Evolutionary conservation across 306 rosid species (phyloP).

Genomic region (Purshia tridentata): DNA sequence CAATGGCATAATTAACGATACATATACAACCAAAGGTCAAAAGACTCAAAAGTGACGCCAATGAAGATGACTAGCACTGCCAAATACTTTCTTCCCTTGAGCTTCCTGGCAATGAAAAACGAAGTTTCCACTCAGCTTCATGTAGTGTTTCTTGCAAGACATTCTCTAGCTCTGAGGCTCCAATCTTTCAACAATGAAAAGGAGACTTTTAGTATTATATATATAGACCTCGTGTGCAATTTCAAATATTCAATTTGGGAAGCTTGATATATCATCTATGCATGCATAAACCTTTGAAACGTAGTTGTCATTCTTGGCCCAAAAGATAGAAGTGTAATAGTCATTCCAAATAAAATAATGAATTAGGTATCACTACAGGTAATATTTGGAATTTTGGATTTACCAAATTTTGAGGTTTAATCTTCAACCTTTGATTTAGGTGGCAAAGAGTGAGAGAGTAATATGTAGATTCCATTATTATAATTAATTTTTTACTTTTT

Average conservation of each 20-base stretch:
- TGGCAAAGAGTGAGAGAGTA: no score
- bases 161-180: constrained; percentile 26
- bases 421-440: background rate
- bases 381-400: background rate
- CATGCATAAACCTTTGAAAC: background rate
- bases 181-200: constrained; percentile 18
- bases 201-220: background rate
- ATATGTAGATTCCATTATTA: no score
- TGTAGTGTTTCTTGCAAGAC: constrained; percentile 16
- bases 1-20: background rate
- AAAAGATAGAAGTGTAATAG: background rate
- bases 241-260: background rate
- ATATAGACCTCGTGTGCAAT: background rate
- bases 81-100: background rate
- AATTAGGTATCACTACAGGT: background rate
- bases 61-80: no score
- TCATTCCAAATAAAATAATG: background rate
- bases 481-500: no score
- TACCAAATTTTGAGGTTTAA: background rate
- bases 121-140: constrained; percentile 33
- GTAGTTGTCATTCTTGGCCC: constrained; percentile 12
- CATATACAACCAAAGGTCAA: background rate
- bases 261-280: background rate
- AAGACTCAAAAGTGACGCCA: background rate
- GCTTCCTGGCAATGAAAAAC: constrained; percentile 16